These are phyloP conservation scores for Leccinum aurantiacum DNA, from an alignment of 768 basidiomycete genomes.

Conservation along the genomic window DNA sequence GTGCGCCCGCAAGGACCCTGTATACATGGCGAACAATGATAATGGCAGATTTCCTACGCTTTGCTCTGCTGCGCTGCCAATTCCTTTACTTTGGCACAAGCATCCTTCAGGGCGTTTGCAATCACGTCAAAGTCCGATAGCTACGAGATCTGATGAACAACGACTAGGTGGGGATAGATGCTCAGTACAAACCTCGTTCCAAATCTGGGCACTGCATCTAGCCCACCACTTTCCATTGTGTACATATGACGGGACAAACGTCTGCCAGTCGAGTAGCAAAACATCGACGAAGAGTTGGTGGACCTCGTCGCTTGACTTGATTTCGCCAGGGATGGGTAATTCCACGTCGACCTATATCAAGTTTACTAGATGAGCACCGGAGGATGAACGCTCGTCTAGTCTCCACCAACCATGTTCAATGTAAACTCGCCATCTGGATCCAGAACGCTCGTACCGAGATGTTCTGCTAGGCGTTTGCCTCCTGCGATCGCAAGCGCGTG, in stretches of 20 bases:
- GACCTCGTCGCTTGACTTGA: conserved; percentile 23
- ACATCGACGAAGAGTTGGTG: conserved; percentile 14
- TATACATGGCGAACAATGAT: background rate
- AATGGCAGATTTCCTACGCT: background rate
- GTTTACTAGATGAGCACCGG: background rate
- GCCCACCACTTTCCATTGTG: conserved; percentile 36
- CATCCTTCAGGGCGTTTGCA: conserved; percentile 31
- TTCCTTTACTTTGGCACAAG: conserved; percentile 17
- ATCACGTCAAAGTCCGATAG: conserved; percentile 33
- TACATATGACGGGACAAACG: conserved; percentile 10
- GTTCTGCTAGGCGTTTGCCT: conserved; percentile 55
- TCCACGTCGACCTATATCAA: conserved; percentile 38
- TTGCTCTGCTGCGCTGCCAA: background rate
- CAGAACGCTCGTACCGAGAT: conserved; percentile 62
- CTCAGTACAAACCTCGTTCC: conserved; percentile 30
- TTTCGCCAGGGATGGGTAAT: conserved; percentile 34
- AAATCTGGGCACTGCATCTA: conserved; percentile 32
- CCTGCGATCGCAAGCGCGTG: conserved; percentile 67
- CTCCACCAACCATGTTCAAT: conserved; percentile 58
- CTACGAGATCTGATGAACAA: conserved; percentile 9
- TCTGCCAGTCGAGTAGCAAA: conserved; percentile 25
- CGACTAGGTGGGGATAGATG: background rate
- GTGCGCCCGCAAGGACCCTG: too few species aligned
- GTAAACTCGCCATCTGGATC: conserved; percentile 62
- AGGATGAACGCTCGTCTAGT: too few species aligned